Evolutionary conservation across 441 rosid genomes (phyloP).

Genomic region (Pelargonium cotyledonis): DNA sequence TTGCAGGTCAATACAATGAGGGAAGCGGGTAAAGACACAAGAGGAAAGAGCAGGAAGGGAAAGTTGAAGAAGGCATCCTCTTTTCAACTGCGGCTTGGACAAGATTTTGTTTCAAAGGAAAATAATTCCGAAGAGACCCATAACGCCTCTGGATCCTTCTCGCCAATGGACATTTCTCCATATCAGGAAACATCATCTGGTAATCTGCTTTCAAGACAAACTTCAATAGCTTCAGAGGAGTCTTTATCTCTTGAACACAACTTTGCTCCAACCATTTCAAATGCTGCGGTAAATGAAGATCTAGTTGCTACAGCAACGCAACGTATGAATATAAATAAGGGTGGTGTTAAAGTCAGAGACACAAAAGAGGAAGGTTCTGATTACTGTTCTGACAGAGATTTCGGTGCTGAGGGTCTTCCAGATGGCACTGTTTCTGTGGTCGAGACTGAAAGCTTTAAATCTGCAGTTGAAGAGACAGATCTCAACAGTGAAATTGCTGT

Average conservation of each 20-base stretch:
- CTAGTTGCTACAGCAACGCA: constrained; percentile 51
- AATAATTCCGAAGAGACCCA: constrained; percentile 33
- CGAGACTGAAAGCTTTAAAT: constrained; percentile 82
- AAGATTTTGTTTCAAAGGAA: constrained; percentile 44
- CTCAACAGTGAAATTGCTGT: constrained; percentile 35
- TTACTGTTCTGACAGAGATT: constrained; percentile 24
- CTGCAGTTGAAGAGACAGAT: constrained; percentile 76
- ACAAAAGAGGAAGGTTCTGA: constrained; percentile 32
- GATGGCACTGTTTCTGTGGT: constrained; percentile 54
- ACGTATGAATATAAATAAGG: constrained; percentile 57
- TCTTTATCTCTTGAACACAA: constrained; percentile 33
- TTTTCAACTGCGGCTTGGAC: constrained; percentile 44
- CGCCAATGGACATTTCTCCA: constrained; percentile 89
- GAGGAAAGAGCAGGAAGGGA: constrained; percentile 54
- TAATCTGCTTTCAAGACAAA: constrained; percentile 38
- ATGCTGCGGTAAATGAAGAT: constrained; percentile 48
- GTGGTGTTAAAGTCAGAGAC: constrained; percentile 23
- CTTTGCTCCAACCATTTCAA: constrained; percentile 25
- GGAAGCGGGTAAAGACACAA: constrained; percentile 37
- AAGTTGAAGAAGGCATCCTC: constrained; percentile 49
- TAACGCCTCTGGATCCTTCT: constrained; percentile 57
- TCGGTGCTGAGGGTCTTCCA: constrained; percentile 35
- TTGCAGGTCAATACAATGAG: constrained; percentile 55
- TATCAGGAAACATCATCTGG: constrained; percentile 45
- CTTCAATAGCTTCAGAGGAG: constrained; percentile 50